phyloP scores from a whole-genome alignment of 768 basidiomycete genomes.

The Phlebiopsis flavidoalba region DNA sequence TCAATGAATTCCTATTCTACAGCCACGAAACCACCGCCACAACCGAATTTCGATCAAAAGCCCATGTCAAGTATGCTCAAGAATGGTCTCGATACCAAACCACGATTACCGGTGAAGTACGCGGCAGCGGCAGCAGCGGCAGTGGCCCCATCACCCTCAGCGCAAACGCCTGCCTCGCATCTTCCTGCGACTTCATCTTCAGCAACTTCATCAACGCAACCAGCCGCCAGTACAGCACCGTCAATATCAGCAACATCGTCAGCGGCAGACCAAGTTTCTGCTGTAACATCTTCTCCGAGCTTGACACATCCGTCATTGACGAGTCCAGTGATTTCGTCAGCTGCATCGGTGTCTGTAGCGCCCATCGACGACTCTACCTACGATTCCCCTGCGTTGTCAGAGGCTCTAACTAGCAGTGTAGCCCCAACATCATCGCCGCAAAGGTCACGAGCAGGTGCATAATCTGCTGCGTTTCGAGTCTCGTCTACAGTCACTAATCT shows the following conservation, averaged over 20 bases:
- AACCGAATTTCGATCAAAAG: conserved; percentile 76
- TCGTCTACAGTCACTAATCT: neutral
- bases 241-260: conserved; percentile 32
- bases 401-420: conserved; percentile 43
- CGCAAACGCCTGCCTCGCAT: conserved; percentile 27
- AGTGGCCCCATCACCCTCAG: conserved; percentile 34
- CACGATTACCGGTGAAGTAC: conserved; percentile 80
- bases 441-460: conserved; percentile 47
- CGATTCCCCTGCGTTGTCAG: conserved; percentile 70
- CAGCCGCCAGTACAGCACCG: conserved; percentile 35
- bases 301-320: conserved; percentile 81
- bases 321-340: conserved; percentile 77
- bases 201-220: conserved; percentile 28
- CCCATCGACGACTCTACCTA: conserved; percentile 64
- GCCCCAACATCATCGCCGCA: conserved; percentile 61
- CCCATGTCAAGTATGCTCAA: conserved; percentile 76
- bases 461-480: neutral
- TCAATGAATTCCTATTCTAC: neutral
- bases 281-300: conserved; percentile 65
- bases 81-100: conserved; percentile 54
- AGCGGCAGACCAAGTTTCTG: conserved; percentile 31
- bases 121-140: conserved; percentile 85
- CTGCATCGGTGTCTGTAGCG: conserved; percentile 53
- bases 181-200: conserved; percentile 33
- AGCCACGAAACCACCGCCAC: conserved; percentile 70